Conservation (phyloP, 306 rosid species). For the Vigna trinervia region DNA sequence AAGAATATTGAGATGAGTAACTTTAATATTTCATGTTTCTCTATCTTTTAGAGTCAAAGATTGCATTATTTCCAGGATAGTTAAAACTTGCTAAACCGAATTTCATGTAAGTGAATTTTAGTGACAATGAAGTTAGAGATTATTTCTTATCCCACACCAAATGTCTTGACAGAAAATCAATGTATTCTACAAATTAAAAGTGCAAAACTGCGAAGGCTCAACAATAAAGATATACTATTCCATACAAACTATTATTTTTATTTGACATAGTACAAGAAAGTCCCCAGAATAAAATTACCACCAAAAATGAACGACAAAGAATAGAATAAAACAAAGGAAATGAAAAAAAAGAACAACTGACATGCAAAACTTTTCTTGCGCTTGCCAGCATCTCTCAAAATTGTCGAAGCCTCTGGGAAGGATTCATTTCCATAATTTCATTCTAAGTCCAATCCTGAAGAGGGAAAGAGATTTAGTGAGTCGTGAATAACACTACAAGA, state of each 20-base stretch:
- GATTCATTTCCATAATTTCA: constrained; percentile 46
- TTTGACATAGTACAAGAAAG: constrained; percentile 12
- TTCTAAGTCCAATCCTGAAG: constrained; percentile 46
- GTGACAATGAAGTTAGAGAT: neutral
- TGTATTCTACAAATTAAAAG: constrained; percentile 5
- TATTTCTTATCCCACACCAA: constrained; percentile 11
- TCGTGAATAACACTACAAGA: neutral
- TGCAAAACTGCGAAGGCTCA: neutral
- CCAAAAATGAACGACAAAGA: constrained; percentile 20
- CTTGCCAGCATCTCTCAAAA: constrained; percentile 61
- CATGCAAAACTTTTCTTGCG: constrained; percentile 48
- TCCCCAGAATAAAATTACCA: neutral
- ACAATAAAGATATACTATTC: neutral
- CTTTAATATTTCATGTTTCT: neutral
- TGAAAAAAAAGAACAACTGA: constrained; percentile 24
- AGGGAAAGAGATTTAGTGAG: constrained; percentile 22
- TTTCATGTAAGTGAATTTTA: constrained; percentile 2
- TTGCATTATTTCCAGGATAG: neutral
- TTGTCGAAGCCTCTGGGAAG: constrained; percentile 52
- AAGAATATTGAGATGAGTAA: no score
- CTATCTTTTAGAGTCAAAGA: neutral
- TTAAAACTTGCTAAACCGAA: neutral
- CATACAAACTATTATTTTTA: constrained; percentile 19
- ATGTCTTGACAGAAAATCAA: constrained; percentile 5
- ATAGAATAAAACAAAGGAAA: constrained; percentile 26